Conservation (phyloP, 495 filamentous ascomycete species). For the Penicillium daleae region DNA sequence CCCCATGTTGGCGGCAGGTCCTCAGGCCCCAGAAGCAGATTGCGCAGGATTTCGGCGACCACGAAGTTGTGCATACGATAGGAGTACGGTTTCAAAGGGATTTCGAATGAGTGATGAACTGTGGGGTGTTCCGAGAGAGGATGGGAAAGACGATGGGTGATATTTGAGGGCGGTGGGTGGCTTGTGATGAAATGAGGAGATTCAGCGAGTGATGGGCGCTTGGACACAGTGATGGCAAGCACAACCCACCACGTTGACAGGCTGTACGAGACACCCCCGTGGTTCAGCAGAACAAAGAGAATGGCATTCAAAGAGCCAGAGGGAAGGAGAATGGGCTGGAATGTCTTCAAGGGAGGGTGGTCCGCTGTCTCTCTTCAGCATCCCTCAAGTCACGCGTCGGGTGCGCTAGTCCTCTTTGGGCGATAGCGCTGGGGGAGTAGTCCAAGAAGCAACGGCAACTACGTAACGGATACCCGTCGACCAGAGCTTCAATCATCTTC, state of each 20-base stretch:
- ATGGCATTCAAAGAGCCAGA: constrained; percentile 28
- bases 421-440: background rate
- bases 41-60: constrained; percentile 16
- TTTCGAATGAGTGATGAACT: background rate
- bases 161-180: constrained; percentile 3
- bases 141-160: background rate
- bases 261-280: background rate
- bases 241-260: constrained; percentile 8
- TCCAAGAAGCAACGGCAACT: background rate
- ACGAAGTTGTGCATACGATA: constrained; percentile 20
- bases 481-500: background rate
- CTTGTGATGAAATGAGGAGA: constrained; percentile 10
- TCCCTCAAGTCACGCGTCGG: constrained; percentile 50
- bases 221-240: constrained; percentile 5
- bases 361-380: constrained; percentile 27
- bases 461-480: background rate
- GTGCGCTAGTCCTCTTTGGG: constrained; percentile 41
- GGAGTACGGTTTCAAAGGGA: background rate
- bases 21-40: constrained; percentile 20
- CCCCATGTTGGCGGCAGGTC: constrained; percentile 27
- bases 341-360: constrained; percentile 35
- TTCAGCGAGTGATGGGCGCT: constrained; percentile 12
- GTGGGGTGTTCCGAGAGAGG: background rate
- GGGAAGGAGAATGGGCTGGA: constrained; percentile 21
- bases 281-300: constrained; percentile 30